phyloP scores from a whole-genome alignment of 257 asterid genomes.

The Solanum okadae region DNA sequence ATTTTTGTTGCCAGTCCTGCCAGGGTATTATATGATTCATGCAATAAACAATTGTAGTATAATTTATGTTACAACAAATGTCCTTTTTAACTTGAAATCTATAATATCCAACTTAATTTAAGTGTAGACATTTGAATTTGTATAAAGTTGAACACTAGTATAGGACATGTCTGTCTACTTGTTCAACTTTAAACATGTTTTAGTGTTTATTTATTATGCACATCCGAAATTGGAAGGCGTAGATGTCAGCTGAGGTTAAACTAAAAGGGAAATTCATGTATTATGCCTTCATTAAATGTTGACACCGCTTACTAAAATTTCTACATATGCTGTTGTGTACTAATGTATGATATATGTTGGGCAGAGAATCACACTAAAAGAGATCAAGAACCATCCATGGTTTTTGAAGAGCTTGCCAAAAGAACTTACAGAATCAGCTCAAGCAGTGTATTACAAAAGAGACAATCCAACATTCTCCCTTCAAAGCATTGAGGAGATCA shows the following conservation, averaged over 20 bases:
- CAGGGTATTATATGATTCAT: slow-evolving; percentile 16
- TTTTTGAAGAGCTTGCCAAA: slow-evolving; percentile 59
- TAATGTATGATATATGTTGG: background rate
- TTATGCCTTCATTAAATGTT: no score
- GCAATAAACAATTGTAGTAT: background rate
- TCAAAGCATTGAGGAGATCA: slow-evolving; percentile 56
- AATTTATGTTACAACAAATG: no score
- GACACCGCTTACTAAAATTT: no score
- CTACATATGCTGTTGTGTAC: background rate
- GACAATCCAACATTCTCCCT: slow-evolving; percentile 50
- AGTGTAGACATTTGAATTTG: background rate
- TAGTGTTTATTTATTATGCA: no score
- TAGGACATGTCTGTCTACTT: background rate
- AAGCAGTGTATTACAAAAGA: slow-evolving; percentile 42
- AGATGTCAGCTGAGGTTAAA: no score
- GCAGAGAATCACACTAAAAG: slow-evolving; percentile 52
- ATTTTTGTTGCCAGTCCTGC: slow-evolving; percentile 41
- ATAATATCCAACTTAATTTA: no score
- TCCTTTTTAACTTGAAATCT: no score
- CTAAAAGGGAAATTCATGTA: no score
- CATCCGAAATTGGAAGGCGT: no score
- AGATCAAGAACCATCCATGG: slow-evolving; percentile 56
- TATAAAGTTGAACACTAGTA: background rate
- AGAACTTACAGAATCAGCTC: slow-evolving; percentile 48
- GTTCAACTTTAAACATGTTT: no score